Conservation (phyloP, 345 rosid genomes). For the Zanthoxylum bungeanum region DNA sequence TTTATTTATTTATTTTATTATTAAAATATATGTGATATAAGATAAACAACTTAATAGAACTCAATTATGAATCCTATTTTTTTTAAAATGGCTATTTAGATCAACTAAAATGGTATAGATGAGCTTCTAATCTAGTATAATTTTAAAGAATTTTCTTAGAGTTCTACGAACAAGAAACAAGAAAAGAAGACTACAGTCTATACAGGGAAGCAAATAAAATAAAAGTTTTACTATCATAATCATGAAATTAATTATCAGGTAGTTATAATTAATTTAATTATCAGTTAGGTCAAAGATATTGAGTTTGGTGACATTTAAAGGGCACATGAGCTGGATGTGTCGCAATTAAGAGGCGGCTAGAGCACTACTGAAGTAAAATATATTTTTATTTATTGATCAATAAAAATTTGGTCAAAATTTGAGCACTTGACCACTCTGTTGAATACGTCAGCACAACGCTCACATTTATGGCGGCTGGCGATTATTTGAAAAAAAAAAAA, state of each 20-base stretch:
- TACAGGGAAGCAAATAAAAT: too few relatives aligned
- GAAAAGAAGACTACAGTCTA: too few relatives aligned
- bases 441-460: slow-evolving; percentile 15
- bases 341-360: slow-evolving; percentile 15
- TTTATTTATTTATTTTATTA: too few relatives aligned
- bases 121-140: too few relatives aligned
- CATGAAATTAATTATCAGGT: not conserved
- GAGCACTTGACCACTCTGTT: slow-evolving; percentile 5
- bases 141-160: too few relatives aligned
- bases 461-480: slow-evolving; percentile 23
- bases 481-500: not conserved
- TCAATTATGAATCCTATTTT: too few relatives aligned
- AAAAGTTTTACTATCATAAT: not conserved
- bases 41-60: too few relatives aligned
- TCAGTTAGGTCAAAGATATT: not conserved
- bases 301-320: not conserved
- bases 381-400: not conserved
- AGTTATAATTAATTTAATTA: not conserved
- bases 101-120: too few relatives aligned
- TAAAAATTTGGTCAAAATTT: slow-evolving; percentile 27
- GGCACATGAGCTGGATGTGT: not conserved
- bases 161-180: too few relatives aligned
- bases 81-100: too few relatives aligned
- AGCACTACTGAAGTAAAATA: not conserved
- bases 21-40: too few relatives aligned